These are phyloP conservation scores for Carpinus fangiana DNA, from an alignment of 306 rosid genomes.

Conservation along the genomic window DNA sequence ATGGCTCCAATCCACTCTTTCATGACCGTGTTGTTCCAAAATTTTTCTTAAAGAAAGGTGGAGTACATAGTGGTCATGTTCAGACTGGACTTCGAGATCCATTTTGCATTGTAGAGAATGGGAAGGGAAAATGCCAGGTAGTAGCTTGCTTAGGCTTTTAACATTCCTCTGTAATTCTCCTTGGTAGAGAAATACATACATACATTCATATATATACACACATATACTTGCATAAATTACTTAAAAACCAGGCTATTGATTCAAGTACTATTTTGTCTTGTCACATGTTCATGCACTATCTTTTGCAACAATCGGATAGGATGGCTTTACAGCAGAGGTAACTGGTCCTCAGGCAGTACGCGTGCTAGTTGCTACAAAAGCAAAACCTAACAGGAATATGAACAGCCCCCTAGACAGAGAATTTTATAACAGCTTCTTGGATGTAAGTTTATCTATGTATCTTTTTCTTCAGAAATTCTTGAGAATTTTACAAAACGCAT, in stretches of 20 bases:
- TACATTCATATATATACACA: not conserved
- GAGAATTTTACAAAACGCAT: not conserved
- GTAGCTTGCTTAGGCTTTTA: conserved; percentile 4
- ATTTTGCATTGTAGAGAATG: conserved; percentile 67
- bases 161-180: not conserved
- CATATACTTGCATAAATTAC: not conserved
- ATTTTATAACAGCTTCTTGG: conserved; percentile 66
- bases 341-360: conserved; percentile 61
- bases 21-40: conserved; percentile 55
- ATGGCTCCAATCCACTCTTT: conserved; percentile 87
- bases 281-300: conserved; percentile 10
- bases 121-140: conserved; percentile 85
- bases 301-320: conserved; percentile 47
- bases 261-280: not conserved
- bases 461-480: not conserved
- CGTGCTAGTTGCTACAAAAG: conserved; percentile 85
- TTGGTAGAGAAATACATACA: not conserved
- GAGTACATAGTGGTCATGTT: conserved; percentile 92
- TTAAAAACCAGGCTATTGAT: too few species aligned
- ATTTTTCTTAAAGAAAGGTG: conserved; percentile 58
- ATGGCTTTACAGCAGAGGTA: conserved; percentile 75
- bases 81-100: conserved; percentile 81
- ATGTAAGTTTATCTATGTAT: conserved; percentile 41
- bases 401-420: conserved; percentile 63
- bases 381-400: conserved; percentile 60